phyloP scores from a whole-genome alignment of 176 grass and related monocot genomes.

The Aegilops speltoides region DNA sequence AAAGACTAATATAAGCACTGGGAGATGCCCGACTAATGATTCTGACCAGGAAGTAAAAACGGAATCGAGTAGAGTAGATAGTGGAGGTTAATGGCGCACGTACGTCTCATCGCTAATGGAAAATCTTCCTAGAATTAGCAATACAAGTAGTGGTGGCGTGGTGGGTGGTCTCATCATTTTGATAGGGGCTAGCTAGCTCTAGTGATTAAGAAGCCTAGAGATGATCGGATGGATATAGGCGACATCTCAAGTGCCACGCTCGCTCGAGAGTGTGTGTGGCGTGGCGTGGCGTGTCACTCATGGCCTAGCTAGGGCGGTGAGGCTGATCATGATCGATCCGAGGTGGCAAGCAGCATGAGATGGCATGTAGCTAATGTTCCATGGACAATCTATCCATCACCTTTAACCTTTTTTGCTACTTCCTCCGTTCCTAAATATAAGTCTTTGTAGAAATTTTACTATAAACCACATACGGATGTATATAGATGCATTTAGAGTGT shows the following conservation, averaged over 20 bases:
- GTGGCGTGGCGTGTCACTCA: conserved; percentile 9
- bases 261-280: not conserved
- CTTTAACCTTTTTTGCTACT: too few species aligned
- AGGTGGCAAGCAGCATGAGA: not conserved
- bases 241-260: conserved; percentile 31
- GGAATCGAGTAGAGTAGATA: not conserved
- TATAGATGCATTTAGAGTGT: too few species aligned
- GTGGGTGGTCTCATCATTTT: not conserved
- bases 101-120: not conserved
- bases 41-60: not conserved
- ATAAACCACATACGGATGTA: too few species aligned
- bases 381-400: too few species aligned
- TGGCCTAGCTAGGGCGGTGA: not conserved
- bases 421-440: too few species aligned
- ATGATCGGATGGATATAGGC: not conserved
- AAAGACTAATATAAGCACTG: not conserved
- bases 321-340: conserved; percentile 6
- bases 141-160: not conserved
- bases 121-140: not conserved
- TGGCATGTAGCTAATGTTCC: too few species aligned
- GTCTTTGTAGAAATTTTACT: too few species aligned
- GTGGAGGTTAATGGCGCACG: conserved; percentile 30
- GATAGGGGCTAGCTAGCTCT: not conserved
- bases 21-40: not conserved
- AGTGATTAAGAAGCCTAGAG: not conserved